Evolutionary conservation across 768 basidiomycete genomes (phyloP).

Genomic region (Leccinum subgranulosum): DNA sequence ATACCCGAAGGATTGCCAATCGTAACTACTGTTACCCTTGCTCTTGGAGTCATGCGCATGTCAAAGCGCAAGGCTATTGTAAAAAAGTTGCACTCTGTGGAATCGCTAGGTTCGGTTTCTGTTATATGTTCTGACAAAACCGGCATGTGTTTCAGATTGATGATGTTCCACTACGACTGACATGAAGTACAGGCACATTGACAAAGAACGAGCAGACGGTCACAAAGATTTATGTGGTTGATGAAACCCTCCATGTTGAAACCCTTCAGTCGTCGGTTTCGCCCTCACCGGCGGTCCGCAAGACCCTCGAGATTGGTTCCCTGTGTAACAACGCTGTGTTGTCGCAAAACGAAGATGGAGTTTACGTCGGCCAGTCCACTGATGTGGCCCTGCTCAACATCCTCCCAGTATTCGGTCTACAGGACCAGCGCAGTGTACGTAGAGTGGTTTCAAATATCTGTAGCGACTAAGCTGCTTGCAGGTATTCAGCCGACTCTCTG

Average conservation of each 20-base stretch:
- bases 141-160: conserved; percentile 41
- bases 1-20: conserved; percentile 97
- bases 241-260: conserved; percentile 72
- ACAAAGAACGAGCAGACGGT: conserved; percentile 98
- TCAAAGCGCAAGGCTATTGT: conserved; percentile 94
- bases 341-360: conserved; percentile 61
- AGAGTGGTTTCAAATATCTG: background rate
- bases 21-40: conserved; percentile 95
- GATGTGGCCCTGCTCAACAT: conserved; percentile 91
- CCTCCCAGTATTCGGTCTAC: conserved; percentile 58
- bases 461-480: conserved; percentile 25
- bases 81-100: conserved; percentile 94
- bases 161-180: background rate
- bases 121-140: conserved; percentile 99
- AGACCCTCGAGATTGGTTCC: conserved; percentile 77
- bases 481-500: conserved; percentile 69
- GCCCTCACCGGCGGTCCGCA: conserved; percentile 65
- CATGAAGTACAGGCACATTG: conserved; percentile 58
- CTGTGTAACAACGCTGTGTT: conserved; percentile 86
- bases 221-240: conserved; percentile 82
- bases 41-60: conserved; percentile 92
- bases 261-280: conserved; percentile 38
- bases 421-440: conserved; percentile 71
- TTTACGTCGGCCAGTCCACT: conserved; percentile 83
- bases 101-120: conserved; percentile 91